phyloP scores from a whole-genome alignment of 1,284 basidiomycete species.

The Bjerkandera adusta region DNA sequence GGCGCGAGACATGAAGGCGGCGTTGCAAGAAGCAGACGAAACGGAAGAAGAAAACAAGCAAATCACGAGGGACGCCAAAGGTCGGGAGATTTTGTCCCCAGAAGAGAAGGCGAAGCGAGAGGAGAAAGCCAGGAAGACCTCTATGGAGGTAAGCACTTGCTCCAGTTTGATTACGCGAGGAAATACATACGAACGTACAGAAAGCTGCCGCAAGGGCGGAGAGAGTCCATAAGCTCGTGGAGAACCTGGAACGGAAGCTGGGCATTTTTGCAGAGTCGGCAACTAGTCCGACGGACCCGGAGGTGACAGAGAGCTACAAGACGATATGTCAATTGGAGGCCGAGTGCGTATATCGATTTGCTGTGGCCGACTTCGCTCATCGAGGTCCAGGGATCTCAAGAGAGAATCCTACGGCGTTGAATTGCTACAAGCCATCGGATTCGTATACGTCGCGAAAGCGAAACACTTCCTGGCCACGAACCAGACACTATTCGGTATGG shows the following conservation, averaged over 20 bases:
- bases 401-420: conserved; percentile 94
- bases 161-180: conserved; percentile 2
- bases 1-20: conserved; percentile 97
- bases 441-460: conserved; percentile 84
- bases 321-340: conserved; percentile 84
- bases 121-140: conserved; percentile 68
- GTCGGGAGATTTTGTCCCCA: conserved; percentile 69
- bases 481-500: conserved; percentile 77
- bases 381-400: conserved; percentile 65
- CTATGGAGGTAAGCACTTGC: conserved; percentile 59
- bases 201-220: conserved; percentile 81
- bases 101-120: conserved; percentile 83
- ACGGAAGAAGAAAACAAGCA: conserved; percentile 34
- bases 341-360: conserved; percentile 49
- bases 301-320: conserved; percentile 68
- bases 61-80: conserved; percentile 60
- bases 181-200: conserved; percentile 34
- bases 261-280: conserved; percentile 93
- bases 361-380: not conserved
- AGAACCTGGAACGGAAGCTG: conserved; percentile 84
- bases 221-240: conserved; percentile 80
- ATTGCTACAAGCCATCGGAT: conserved; percentile 88
- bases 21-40: conserved; percentile 90
- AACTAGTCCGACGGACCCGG: conserved; percentile 66
- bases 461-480: conserved; percentile 80